Conservation (phyloP, 2,329 filamentous ascomycete genomes). For the Colletotrichum neosansevieriae region DNA sequence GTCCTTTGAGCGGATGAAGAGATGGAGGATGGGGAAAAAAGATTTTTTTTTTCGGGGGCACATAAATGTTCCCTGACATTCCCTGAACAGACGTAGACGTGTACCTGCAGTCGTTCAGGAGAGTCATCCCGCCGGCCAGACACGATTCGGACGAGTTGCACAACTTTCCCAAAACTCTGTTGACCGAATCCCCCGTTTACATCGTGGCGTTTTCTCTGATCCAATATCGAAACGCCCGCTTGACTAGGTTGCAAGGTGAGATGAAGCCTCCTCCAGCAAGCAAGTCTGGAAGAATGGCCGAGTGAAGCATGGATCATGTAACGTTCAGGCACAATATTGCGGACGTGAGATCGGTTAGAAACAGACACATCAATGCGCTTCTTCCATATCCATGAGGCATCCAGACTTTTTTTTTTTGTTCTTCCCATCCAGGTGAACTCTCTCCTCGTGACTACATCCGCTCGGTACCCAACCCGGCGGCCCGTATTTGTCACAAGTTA, state of each 20-base stretch:
- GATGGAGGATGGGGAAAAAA: neutral
- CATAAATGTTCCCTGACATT: neutral
- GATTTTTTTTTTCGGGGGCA: neutral
- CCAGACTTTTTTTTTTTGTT: slow-evolving; percentile 21
- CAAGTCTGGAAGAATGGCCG: neutral
- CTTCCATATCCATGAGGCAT: slow-evolving; percentile 17
- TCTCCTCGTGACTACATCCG: slow-evolving; percentile 3
- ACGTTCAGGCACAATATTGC: neutral
- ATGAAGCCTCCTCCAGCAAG: slow-evolving; percentile 6
- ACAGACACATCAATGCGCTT: slow-evolving; percentile 16
- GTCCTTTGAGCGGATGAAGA: neutral
- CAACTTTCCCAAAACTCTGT: neutral
- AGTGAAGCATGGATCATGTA: neutral
- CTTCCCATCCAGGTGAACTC: neutral
- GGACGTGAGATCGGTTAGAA: neutral
- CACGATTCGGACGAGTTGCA: slow-evolving; percentile 4
- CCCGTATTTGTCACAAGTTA: neutral
- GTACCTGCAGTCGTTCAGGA: neutral
- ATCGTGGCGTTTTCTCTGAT: slow-evolving; percentile 8
- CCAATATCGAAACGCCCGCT: slow-evolving; percentile 4
- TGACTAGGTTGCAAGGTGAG: neutral
- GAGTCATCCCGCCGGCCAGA: neutral
- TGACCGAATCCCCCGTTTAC: neutral
- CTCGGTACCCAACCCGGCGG: slow-evolving; percentile 12
- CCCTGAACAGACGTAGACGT: neutral